A percentile compares a stretch with the other conserved stretches of the same genome.
These are phyloP conservation scores for Silene uniflora DNA, from an alignment of 148 eudicot species.

Conservation along the genomic window DNA sequence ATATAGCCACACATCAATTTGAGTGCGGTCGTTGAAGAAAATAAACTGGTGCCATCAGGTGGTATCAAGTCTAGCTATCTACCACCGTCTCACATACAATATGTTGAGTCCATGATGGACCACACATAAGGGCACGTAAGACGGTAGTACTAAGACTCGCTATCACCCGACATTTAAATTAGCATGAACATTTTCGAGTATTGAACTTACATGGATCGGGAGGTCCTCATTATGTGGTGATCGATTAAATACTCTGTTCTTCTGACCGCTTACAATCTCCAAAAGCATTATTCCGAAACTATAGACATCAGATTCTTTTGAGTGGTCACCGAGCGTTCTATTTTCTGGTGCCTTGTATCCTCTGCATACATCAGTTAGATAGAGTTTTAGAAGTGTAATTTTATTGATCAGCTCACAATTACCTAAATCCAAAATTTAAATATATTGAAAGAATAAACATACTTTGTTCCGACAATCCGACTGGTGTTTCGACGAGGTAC, in stretches of 20 bases:
- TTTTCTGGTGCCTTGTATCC: constrained; percentile 51
- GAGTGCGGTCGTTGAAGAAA: not conserved
- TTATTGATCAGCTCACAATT: no score
- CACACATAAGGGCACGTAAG: no score
- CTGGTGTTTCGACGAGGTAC: not conserved
- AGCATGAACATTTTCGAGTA: not conserved
- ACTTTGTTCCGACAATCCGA: constrained; percentile 27
- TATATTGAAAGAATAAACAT: constrained; percentile 2
- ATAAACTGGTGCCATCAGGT: no score
- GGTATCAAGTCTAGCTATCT: no score
- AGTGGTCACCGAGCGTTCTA: constrained; percentile 27
- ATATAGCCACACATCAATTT: no score
- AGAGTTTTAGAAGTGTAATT: not conserved
- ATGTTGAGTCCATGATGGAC: no score
- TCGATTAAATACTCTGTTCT: not conserved
- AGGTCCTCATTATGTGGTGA: not conserved
- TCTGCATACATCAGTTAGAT: constrained; percentile 18
- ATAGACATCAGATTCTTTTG: constrained; percentile 35
- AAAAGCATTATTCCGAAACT: constrained; percentile 48
- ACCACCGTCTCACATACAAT: no score
- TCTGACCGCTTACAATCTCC: constrained; percentile 41
- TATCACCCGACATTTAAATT: no score
- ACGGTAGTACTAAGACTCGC: no score
- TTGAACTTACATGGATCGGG: not conserved
- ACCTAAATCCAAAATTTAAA: no score